Evolutionary conservation across 768 basidiomycete genomes (phyloP), one percentile per base, ranked within the genome.

Genomic region (Termitomyces sp.): DNA sequence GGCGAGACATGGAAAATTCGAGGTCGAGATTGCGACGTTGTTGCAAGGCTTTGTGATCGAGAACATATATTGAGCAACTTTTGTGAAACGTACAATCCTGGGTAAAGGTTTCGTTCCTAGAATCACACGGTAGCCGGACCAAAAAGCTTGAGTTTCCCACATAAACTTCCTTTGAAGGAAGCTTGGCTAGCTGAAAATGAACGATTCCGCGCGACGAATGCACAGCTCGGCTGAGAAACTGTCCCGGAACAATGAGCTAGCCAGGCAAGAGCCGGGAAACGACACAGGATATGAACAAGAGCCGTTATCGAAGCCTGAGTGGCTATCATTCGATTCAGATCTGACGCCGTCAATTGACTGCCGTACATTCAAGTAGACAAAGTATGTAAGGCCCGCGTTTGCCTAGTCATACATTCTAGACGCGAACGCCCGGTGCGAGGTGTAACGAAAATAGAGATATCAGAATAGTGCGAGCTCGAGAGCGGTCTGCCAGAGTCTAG

Each of bases 361-460:
- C 42, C 11, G 14, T 37, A 27, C 49, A 40, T 39, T 39, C 49
- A 23, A 39, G n/a, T 27, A 23, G 25, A 51, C 17, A 51, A 51
- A 25, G 49, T 35, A 50, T 11, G 25, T 23, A 21, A 48, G 12
- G 19, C 30, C 19, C 39, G 39, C 3, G 25, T 19, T 25, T 39
- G 49, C 25, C n/a, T 11, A 9, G 35, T 51, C 37, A 28, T 51
- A 51, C 50, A 51, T 51, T 51, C 50, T 40, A 51, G 50, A 51
- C n/a, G n/a, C n/a, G n/a, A n/a, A n/a, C n/a, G n/a, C n/a, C n/a
- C n/a, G n/a, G n/a, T n/a, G n/a, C n/a, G n/a, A 47, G 28, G 28
- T 6, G 8, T 6, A 40, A 40, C 39, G n/a, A 40, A 9, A 21
- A 10, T 5, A 11, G 34, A 23, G 16, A 50, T 39, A 39, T 17